These are phyloP conservation scores for Boletus insuetus DNA, from an alignment of 768 basidiomycete species.

Conservation along the genomic window DNA sequence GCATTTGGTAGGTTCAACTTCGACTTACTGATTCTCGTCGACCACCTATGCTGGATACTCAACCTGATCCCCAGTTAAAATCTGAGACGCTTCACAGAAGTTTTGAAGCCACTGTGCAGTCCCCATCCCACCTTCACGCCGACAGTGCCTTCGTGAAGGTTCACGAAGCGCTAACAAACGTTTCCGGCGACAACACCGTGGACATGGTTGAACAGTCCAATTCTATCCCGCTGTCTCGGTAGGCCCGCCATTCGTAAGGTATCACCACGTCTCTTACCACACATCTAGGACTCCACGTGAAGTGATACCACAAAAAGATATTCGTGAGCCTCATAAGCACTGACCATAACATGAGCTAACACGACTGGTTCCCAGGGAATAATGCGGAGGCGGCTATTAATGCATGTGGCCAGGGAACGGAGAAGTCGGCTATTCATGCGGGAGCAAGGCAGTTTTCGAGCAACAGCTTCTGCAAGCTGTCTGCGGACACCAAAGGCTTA, in stretches of 20 bases:
- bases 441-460: background rate
- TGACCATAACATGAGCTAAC: no score
- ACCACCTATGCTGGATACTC: background rate
- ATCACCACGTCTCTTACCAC: background rate
- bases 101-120: background rate
- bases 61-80: no score
- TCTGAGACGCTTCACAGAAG: background rate
- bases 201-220: background rate
- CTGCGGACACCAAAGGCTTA: background rate
- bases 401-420: background rate
- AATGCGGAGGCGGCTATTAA: background rate
- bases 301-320: slow-evolving; percentile 36
- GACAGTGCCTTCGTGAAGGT: background rate
- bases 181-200: background rate
- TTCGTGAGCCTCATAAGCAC: slow-evolving; percentile 16
- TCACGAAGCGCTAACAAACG: background rate
- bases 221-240: background rate
- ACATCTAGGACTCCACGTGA: background rate
- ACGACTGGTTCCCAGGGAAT: background rate
- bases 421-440: background rate
- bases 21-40: background rate
- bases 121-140: background rate
- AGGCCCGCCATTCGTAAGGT: background rate
- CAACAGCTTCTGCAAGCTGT: background rate
- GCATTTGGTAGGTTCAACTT: background rate